Percentiles rank a stretch among this genome's conserved stretches.
phyloP scores from a whole-genome alignment of 176 grass and related monocot genomes.

The Typha latifolia region DNA sequence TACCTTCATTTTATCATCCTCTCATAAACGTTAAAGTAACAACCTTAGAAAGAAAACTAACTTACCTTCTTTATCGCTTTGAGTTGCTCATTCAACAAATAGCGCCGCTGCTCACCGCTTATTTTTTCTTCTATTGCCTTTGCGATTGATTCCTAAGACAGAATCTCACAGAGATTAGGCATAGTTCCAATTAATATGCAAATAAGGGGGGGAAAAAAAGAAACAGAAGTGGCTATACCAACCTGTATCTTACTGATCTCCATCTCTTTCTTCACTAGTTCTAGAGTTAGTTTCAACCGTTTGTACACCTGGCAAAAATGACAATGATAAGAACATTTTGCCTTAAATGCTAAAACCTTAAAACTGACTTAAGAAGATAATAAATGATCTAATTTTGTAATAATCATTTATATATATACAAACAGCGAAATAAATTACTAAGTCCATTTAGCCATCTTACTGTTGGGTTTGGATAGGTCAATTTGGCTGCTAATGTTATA shows the following conservation, averaged over 20 bases:
- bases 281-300: conserved; percentile 85
- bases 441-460: too few relatives aligned
- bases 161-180: neutral
- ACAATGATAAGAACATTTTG: neutral
- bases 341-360: too few relatives aligned
- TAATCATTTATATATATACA: too few relatives aligned
- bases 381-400: too few relatives aligned
- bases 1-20: neutral
- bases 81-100: conserved; percentile 95
- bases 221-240: neutral
- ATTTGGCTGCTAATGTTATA: too few relatives aligned
- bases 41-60: neutral
- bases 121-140: conserved; percentile 99
- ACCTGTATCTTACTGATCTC: conserved; percentile 99
- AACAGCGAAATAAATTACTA: too few relatives aligned
- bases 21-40: neutral
- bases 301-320: conserved; percentile 74
- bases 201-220: conserved; percentile 3
- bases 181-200: conserved; percentile 14
- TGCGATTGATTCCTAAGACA: conserved; percentile 91
- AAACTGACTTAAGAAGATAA: too few relatives aligned
- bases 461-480: too few relatives aligned
- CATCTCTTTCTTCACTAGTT: conserved; percentile 97
- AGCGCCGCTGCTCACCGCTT: conserved; percentile 94
- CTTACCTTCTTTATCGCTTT: conserved; percentile 98